Base-by-base conservation (phyloP, 1,139 yeast species). In the Pneumocystis sp. region DNA sequence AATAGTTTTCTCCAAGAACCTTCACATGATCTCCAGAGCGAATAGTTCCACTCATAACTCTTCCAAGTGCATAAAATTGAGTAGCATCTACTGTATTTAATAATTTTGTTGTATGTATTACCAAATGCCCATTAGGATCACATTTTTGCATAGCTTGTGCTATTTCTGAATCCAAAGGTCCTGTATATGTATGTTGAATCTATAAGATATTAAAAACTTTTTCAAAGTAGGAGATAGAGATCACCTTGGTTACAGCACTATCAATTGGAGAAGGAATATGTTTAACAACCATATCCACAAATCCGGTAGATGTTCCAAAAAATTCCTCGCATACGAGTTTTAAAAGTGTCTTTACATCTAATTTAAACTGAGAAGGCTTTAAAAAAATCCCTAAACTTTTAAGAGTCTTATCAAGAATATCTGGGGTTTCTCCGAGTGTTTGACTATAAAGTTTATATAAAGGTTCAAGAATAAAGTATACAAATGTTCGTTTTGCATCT, bases 391-490 rank as follows among this genome's bases (percentile, higher is more conserved):
- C 74, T 31, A 77, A 67, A 0, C 77, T 72, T 73, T 80, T 78
- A 42, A 89, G 75, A 35, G 82, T 72, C 2, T 70, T 69, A 7
- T 76, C 73, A 21, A 83, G 73, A 0, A 78, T 79, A 1, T 76
- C 74, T 0, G 81, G 75, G 40, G 83, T 83, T 50, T 82, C 77
- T 0, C 90, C 82, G 12, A 93, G 71, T 0, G 88, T 64, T 62
- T 67, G 65, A 25, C 61, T 37, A 63, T 85, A 77, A 4, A 91
- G 73, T 72, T 93, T 91, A 76, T 91, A 93, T 6, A 95, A 71
- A 0, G 98, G 98, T 25, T 83, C 84, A 21, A 90, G 76, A 10
- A 93, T 79, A 70, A 90, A 87, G 67, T 82, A 80, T 17, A 83
- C 81, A 73, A 91, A 91, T 0, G 91, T 76, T 65, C 89, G 76